A percentile compares a stretch with the other conserved stretches of the same genome.
These are phyloP conservation scores for Tricholomella constricta DNA, from an alignment of 768 basidiomycete species.

Conservation along the genomic window DNA sequence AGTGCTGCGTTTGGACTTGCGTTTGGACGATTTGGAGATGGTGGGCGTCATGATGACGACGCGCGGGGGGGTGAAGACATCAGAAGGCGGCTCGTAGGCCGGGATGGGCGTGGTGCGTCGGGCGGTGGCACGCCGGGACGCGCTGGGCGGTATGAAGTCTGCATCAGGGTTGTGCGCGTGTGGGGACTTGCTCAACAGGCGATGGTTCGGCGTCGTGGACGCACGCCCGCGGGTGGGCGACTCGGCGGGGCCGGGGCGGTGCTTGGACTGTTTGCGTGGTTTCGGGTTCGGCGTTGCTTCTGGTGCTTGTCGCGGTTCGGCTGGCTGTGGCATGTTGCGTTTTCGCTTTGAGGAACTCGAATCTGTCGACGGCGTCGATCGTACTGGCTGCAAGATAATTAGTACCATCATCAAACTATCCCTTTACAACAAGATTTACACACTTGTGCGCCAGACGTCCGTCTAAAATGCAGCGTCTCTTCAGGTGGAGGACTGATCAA, in stretches of 20 bases:
- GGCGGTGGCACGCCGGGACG: conserved; percentile 22
- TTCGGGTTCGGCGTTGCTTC: conserved; percentile 64
- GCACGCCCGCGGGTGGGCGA: conserved; percentile 38
- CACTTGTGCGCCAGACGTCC: conserved; percentile 11
- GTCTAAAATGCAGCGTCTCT: conserved; percentile 42
- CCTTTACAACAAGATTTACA: conserved; percentile 1
- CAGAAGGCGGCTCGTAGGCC: conserved; percentile 64
- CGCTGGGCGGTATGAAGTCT: conserved; percentile 44
- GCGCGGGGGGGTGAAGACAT: conserved; percentile 72
- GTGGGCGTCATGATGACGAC: conserved; percentile 53
- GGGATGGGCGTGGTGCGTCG: conserved; percentile 58
- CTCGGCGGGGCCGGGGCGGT: conserved; percentile 16
- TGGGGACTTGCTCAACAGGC: conserved; percentile 44
- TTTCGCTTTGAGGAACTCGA: conserved; percentile 39
- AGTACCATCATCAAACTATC: conserved; percentile 8
- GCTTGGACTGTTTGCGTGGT: conserved; percentile 50
- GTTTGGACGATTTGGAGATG: conserved; percentile 40
- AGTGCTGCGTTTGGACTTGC: conserved; percentile 19
- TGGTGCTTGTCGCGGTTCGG: conserved; percentile 18
- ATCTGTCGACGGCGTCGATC: conserved; percentile 22
- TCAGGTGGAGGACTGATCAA: conserved; percentile 67
- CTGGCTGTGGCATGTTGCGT: conserved; percentile 24
- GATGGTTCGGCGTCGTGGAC: conserved; percentile 15
- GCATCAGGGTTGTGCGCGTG: conserved; percentile 51
- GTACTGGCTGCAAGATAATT: conserved; percentile 14